Evolutionary conservation across 768 basidiomycete species (phyloP).

Genomic region (Lactarius indigo): DNA sequence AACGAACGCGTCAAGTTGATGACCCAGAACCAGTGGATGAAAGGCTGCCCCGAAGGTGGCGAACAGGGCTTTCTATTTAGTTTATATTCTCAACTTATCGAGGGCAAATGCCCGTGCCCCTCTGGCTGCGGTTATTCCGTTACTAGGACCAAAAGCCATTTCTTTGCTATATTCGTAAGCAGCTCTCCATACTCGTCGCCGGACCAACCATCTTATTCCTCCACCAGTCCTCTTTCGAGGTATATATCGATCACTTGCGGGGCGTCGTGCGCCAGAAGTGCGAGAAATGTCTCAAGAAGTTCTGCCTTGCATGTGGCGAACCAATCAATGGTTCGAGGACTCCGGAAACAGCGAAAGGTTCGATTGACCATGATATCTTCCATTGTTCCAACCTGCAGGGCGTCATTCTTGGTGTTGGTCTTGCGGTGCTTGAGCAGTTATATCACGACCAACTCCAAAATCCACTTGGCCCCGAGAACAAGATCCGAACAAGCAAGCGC

Average conservation of each 20-base stretch:
- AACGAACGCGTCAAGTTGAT: slow-evolving; percentile 59
- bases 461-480: slow-evolving; percentile 26
- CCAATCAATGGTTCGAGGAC: slow-evolving; percentile 30
- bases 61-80: slow-evolving; percentile 88
- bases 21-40: slow-evolving; percentile 95
- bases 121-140: slow-evolving; percentile 66
- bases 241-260: slow-evolving; percentile 63
- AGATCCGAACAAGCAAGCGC: slow-evolving; percentile 32
- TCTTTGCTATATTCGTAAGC: slow-evolving; percentile 80
- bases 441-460: slow-evolving; percentile 56
- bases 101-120: slow-evolving; percentile 65
- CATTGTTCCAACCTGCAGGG: slow-evolving; percentile 91
- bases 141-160: slow-evolving; percentile 65
- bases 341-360: slow-evolving; percentile 31
- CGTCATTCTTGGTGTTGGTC: slow-evolving; percentile 84
- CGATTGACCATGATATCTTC: slow-evolving; percentile 60
- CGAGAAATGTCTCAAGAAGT: slow-evolving; percentile 30
- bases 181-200: slow-evolving; percentile 25
- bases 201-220: slow-evolving; percentile 10
- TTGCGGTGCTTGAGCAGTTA: slow-evolving; percentile 76
- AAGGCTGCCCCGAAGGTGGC: slow-evolving; percentile 90
- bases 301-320: slow-evolving; percentile 51
- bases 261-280: slow-evolving; percentile 59
- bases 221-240: slow-evolving; percentile 65
- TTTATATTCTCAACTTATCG: slow-evolving; percentile 70